Evolutionary conservation across 257 asterid genomes (phyloP).

Genomic region (Apocynum venetum): DNA sequence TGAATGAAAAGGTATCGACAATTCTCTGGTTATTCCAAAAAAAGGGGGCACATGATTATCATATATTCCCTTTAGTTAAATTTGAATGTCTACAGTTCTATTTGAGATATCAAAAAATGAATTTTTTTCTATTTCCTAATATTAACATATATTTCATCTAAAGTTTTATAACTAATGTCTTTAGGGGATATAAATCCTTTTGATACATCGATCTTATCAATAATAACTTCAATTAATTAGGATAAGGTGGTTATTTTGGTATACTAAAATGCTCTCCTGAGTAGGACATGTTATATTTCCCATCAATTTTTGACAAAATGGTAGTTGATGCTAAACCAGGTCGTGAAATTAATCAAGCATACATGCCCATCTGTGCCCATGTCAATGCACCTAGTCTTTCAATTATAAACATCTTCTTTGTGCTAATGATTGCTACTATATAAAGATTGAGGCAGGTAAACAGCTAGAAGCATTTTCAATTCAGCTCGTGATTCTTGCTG

Average conservation of each 20-base stretch:
- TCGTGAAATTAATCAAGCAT: background rate
- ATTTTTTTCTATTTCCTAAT: too few relatives aligned
- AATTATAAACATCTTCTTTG: background rate
- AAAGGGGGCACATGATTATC: background rate
- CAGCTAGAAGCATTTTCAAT: conserved; percentile 78
- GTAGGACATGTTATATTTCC: background rate
- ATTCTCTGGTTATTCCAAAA: too few relatives aligned
- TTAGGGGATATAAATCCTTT: background rate
- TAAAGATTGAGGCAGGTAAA: conserved; percentile 55
- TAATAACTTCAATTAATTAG: background rate
- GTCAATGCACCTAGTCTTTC: background rate
- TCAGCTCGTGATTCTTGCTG: conserved; percentile 84
- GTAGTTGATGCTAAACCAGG: background rate
- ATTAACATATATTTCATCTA: too few relatives aligned
- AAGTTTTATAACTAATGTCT: background rate
- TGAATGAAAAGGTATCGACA: conserved; percentile 56
- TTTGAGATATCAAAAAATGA: background rate
- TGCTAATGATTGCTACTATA: conserved; percentile 16
- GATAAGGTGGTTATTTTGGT: background rate
- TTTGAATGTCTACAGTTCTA: background rate
- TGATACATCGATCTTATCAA: background rate
- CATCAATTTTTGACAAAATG: background rate
- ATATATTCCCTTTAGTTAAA: background rate
- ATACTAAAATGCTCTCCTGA: background rate
- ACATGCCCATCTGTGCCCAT: background rate